Evolutionary conservation across 2,329 filamentous ascomycete genomes (phyloP), one percentile per base, ranked within the genome.

Genomic region (Lasiodiplodia citricola): DNA sequence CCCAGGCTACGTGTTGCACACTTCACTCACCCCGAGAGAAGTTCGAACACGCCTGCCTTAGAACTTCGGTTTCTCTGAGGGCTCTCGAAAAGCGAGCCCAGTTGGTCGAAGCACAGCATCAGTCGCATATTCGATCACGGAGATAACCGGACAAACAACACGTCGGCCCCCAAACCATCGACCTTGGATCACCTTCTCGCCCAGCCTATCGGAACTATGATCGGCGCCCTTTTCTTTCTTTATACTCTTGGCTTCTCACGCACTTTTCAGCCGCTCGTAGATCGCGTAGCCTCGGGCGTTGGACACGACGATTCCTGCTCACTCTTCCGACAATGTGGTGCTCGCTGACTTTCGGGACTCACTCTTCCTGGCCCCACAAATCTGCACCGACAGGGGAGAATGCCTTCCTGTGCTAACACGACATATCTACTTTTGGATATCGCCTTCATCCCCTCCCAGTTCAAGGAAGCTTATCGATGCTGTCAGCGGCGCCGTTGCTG

Each of bases 391-490:
- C 41, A 47, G 16, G 31, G 41, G 16, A 47, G n/a, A 47, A 47
- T 18, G 44, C 18, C n/a, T 47, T 21, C 21, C 18, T 47, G 44
- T 47, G 31, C 31, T 35, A 35, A 35, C 31, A 35, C 31, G 31
- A 35, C n/a, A 47, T 51, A 63, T 28, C 31, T 51, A 52, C 25
- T 52, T 52, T 64, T 50, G 25, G 41, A 18, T n/a, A 52, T 31
- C 28, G 25, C 11, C 60, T 31, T 25, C 16, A 4, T 50, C 44
- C n/a, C 21, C 14, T 38, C 18, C 25, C 28, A 47, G 44, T 63
- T 70, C 67, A 80, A 51, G 79, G 78, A 55, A 80, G 68, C 68
- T 77, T 74, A 64, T 78, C 78, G n/a, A 80, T 76, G 21, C 70
- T 76, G 68, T 77, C 73, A 23, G 76, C 72, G 28, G 74, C 72